Conservation (phyloP, 306 rosid species). For the Oemleria cerasiformis region DNA sequence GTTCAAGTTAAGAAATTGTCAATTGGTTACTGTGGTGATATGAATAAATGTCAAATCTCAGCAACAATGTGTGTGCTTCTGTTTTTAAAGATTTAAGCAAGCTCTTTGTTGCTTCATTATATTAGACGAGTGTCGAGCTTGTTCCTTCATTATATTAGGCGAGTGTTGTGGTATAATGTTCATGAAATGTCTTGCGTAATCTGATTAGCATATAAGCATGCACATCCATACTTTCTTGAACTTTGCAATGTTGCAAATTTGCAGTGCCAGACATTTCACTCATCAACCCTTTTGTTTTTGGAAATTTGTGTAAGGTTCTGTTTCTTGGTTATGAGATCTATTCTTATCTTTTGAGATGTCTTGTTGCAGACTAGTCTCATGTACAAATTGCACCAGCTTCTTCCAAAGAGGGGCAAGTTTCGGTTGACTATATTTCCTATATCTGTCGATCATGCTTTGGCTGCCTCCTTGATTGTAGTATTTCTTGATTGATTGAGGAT, state of each 20-base stretch:
- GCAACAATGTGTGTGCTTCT: not conserved
- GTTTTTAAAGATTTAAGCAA: not conserved
- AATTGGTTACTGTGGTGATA: not conserved
- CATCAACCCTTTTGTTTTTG: not conserved
- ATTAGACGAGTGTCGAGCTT: not conserved
- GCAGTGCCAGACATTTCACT: not conserved
- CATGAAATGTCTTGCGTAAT: not conserved
- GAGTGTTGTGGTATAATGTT: not conserved
- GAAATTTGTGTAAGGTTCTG: not conserved
- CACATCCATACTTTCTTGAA: not conserved
- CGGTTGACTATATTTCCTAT: conserved; percentile 73
- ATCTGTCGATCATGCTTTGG: conserved; percentile 42
- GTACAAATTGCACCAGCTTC: conserved; percentile 72
- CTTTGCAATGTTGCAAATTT: not conserved
- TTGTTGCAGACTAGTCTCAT: conserved; percentile 79
- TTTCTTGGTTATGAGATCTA: not conserved
- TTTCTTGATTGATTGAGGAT: conserved; percentile 60
- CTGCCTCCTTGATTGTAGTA: conserved; percentile 65
- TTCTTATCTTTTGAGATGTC: not conserved
- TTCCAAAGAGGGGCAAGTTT: conserved; percentile 62
- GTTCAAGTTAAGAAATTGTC: not conserved
- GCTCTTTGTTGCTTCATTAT: not conserved
- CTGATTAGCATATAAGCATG: not conserved
- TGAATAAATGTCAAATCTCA: not conserved
- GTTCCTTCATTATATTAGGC: too few relatives aligned